A percentile compares a stretch with the other conserved stretches of the same genome.
These are phyloP conservation scores for Triticum urartu DNA, from an alignment of 176 grass and related monocot species.

Conservation along the genomic window DNA sequence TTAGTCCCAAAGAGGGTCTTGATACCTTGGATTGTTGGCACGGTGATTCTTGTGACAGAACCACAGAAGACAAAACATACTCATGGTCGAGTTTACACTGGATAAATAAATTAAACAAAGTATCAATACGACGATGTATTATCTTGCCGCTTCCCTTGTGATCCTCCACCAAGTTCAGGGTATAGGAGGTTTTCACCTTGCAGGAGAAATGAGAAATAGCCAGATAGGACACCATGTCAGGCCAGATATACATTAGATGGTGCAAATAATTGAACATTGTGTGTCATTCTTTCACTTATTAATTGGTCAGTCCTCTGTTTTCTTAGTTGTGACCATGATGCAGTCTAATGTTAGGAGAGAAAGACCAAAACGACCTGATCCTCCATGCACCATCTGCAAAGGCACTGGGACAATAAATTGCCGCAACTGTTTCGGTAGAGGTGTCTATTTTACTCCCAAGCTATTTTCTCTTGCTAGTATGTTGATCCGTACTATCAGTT, in stretches of 20 bases:
- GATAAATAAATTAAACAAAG: not conserved
- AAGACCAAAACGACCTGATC: constrained; percentile 49
- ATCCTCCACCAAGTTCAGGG: not conserved
- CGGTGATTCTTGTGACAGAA: not conserved
- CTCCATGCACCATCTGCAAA: constrained; percentile 56
- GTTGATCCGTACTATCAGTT: not conserved
- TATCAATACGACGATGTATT: not conserved
- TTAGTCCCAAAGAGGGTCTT: no score
- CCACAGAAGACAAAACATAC: not conserved
- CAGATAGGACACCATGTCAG: not conserved
- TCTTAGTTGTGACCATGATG: constrained; percentile 20
- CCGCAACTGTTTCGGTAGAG: constrained; percentile 58
- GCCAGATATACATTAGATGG: not conserved
- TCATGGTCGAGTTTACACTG: not conserved
- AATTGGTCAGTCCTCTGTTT: not conserved
- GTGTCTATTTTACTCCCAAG: constrained; percentile 22
- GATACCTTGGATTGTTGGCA: no score
- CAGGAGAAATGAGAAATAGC: not conserved
- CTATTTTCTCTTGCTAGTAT: not conserved
- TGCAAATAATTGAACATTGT: not conserved
- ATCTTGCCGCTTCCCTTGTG: not conserved
- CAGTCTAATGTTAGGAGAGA: constrained; percentile 77
- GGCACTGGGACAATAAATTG: constrained; percentile 62
- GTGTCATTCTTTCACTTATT: not conserved
- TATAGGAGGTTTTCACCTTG: not conserved